phyloP scores from a whole-genome alignment of 306 rosid species.

The Dalbergia oliveri region DNA sequence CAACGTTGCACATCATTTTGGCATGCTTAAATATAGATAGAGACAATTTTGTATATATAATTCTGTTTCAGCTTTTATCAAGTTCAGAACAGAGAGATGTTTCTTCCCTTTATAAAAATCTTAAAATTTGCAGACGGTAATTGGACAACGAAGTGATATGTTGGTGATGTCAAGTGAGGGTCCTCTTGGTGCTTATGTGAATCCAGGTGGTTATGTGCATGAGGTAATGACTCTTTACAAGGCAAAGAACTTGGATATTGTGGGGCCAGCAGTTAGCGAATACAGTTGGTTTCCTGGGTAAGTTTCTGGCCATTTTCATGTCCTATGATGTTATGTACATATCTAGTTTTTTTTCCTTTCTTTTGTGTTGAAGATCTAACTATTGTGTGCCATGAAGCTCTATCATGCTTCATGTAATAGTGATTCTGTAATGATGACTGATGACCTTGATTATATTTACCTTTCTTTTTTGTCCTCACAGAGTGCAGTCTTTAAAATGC shows the following conservation, averaged over 20 bases:
- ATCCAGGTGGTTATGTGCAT: conserved; percentile 73
- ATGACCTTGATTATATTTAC: neutral
- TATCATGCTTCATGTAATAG: conserved; percentile 12
- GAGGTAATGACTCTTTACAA: conserved; percentile 88
- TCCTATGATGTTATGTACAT: conserved; percentile 35
- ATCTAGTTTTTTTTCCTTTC: conserved; percentile 29
- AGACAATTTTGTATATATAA: neutral
- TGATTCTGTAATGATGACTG: neutral
- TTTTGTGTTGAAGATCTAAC: conserved; percentile 17
- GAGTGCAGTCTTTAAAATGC: neutral
- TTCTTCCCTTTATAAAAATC: conserved; percentile 12
- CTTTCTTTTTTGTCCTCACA: neutral
- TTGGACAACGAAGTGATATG: conserved; percentile 92
- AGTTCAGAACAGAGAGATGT: conserved; percentile 26
- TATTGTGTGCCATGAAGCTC: conserved; percentile 9
- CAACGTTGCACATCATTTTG: conserved; percentile 21
- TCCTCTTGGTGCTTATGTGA: conserved; percentile 96
- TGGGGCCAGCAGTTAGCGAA: conserved; percentile 66
- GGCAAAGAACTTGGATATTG: conserved; percentile 76
- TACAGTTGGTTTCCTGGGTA: conserved; percentile 99
- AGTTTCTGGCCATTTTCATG: conserved; percentile 47
- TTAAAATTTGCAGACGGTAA: conserved; percentile 68
- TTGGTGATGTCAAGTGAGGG: conserved; percentile 96
- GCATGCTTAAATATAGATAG: conserved; percentile 2
- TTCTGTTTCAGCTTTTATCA: conserved; percentile 32